These are phyloP conservation scores for Trichoderma koningii DNA, from an alignment of 2,329 filamentous ascomycete genomes.

Conservation along the genomic window DNA sequence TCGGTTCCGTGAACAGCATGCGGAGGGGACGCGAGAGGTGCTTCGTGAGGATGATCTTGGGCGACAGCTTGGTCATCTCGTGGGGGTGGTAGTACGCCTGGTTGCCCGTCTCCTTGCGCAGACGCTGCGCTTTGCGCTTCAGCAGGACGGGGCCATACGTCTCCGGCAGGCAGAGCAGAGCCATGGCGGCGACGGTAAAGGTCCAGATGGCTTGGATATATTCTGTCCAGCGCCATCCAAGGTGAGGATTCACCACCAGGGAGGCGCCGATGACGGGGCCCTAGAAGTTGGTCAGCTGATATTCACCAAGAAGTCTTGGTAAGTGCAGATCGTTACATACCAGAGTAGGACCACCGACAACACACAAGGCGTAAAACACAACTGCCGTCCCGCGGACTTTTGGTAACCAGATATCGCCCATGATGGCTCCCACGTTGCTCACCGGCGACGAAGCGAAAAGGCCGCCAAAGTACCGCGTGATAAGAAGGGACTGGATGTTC, in stretches of 20 bases:
- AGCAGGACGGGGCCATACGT: slow-evolving; percentile 58
- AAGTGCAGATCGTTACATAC: slow-evolving; percentile 33
- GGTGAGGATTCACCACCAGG: slow-evolving; percentile 37
- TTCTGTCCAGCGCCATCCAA: slow-evolving; percentile 54
- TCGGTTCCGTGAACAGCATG: slow-evolving; percentile 63
- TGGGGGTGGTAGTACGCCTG: slow-evolving; percentile 45
- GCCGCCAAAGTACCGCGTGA: slow-evolving; percentile 66
- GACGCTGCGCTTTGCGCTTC: slow-evolving; percentile 54
- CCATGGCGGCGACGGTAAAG: slow-evolving; percentile 51
- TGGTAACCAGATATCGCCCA: slow-evolving; percentile 61
- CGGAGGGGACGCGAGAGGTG: slow-evolving; percentile 44
- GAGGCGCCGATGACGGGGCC: slow-evolving; percentile 45
- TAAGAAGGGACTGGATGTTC: slow-evolving; percentile 60
- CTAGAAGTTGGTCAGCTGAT: not conserved
- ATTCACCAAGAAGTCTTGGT: not conserved
- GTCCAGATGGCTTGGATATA: slow-evolving; percentile 60
- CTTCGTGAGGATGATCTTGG: slow-evolving; percentile 50
- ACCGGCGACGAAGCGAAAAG: slow-evolving; percentile 61
- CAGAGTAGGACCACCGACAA: slow-evolving; percentile 56
- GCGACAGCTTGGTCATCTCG: slow-evolving; percentile 47
- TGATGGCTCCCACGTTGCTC: slow-evolving; percentile 62
- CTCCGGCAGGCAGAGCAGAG: slow-evolving; percentile 59
- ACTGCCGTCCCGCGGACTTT: slow-evolving; percentile 59
- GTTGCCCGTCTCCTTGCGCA: slow-evolving; percentile 60
- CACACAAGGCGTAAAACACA: slow-evolving; percentile 61